These are phyloP conservation scores for Rhizophagus prolifer DNA, from an alignment of 192 early-diverging fungal species.

Conservation along the genomic window DNA sequence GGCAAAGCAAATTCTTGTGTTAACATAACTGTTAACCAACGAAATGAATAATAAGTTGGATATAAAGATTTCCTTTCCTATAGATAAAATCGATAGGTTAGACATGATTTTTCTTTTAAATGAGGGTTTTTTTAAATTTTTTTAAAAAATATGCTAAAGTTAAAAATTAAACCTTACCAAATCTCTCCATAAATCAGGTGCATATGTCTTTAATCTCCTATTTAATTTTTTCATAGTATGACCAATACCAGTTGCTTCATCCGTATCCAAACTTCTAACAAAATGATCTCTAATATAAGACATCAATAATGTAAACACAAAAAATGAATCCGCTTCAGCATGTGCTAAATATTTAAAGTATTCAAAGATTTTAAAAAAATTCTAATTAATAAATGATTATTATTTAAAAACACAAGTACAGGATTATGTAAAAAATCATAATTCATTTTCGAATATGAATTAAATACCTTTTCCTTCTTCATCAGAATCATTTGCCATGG, in stretches of 20 bases:
- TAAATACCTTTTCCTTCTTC: constrained; percentile 41
- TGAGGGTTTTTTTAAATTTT: too few relatives aligned
- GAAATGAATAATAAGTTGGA: constrained; percentile 75
- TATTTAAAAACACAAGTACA: too few relatives aligned
- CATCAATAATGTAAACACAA: constrained; percentile 70
- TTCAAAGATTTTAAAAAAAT: background rate
- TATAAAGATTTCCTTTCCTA: constrained; percentile 58
- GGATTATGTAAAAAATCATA: too few relatives aligned
- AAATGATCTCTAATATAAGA: constrained; percentile 78
- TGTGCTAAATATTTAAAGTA: constrained; percentile 45
- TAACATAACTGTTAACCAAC: constrained; percentile 77
- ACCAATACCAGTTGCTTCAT: constrained; percentile 55
- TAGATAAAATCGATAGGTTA: background rate
- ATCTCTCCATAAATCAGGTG: constrained; percentile 61
- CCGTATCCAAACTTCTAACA: constrained; percentile 67
- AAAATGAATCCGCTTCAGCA: constrained; percentile 81
- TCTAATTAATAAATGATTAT: background rate
- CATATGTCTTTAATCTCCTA: constrained; percentile 50
- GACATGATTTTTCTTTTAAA: background rate
- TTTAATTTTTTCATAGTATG: constrained; percentile 63
- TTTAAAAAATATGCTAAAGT: background rate
- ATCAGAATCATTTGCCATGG: constrained; percentile 61
- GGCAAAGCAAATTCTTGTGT: constrained; percentile 77
- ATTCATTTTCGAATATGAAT: background rate
- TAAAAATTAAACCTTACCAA: constrained; percentile 33